Percentiles rank a stretch among this genome's conserved stretches.
Evolutionary conservation across 2,329 filamentous ascomycete species (phyloP).

Genomic region (Neofusicoccum parvum): DNA sequence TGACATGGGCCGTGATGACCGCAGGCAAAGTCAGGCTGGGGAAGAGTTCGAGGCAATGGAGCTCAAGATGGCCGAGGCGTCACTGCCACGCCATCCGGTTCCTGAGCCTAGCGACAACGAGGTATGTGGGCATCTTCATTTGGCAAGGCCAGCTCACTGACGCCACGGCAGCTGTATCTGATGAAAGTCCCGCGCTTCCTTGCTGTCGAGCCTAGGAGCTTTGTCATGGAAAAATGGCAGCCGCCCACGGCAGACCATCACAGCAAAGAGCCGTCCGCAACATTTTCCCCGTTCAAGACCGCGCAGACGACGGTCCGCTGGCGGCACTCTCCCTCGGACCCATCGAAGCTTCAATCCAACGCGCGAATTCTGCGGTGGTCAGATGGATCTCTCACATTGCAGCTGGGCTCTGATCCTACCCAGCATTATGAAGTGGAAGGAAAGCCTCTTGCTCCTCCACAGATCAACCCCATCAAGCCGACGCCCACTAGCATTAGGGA

Average conservation of each 20-base stretch:
- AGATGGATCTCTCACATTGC: conserved; percentile 74
- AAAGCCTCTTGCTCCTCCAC: conserved; percentile 67
- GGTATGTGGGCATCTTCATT: conserved; percentile 46
- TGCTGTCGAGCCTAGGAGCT: conserved; percentile 68
- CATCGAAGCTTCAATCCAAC: conserved; percentile 71
- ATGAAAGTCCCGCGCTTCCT: conserved; percentile 74
- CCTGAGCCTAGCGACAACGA: conserved; percentile 72
- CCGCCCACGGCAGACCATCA: conserved; percentile 63
- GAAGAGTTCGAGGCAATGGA: conserved; percentile 42
- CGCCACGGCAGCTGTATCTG: conserved; percentile 60
- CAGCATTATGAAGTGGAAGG: conserved; percentile 75
- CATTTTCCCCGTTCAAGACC: conserved; percentile 63
- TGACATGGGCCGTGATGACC: conserved; percentile 65
- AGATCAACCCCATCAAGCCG: conserved; percentile 52
- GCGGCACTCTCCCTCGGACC: conserved; percentile 66
- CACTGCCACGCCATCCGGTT: conserved; percentile 68
- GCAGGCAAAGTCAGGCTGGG: conserved; percentile 54
- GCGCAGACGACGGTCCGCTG: conserved; percentile 71
- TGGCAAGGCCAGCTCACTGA: conserved; percentile 22
- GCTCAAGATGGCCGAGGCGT: conserved; percentile 55
- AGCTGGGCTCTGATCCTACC: conserved; percentile 67
- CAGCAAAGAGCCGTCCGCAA: conserved; percentile 47
- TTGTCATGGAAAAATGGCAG: conserved; percentile 67
- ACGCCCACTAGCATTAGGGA: conserved; percentile 46
- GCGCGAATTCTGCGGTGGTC: conserved; percentile 76